phyloP scores from a whole-genome alignment of 495 filamentous ascomycete genomes.

The Penicillium pulvis region DNA sequence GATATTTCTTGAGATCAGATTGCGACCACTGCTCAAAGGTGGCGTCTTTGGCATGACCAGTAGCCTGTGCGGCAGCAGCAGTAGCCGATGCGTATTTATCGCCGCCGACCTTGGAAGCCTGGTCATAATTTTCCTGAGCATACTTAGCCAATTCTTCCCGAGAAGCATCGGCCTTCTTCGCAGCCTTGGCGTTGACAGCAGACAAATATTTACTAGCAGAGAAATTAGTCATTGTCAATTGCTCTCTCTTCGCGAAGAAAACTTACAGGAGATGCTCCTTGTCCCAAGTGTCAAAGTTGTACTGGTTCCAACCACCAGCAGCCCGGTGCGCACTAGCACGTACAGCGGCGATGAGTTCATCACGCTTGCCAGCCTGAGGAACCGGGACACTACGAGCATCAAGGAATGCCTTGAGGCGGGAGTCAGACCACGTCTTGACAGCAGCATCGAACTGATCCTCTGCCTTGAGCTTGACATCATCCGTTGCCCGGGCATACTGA shows the following conservation, averaged over 20 bases:
- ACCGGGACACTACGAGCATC: slow-evolving; percentile 62
- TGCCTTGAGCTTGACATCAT: slow-evolving; percentile 62
- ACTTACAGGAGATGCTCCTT: slow-evolving; percentile 71
- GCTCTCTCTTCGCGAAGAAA: not conserved
- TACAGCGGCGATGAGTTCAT: slow-evolving; percentile 77
- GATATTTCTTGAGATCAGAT: slow-evolving; percentile 76
- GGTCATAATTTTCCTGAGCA: slow-evolving; percentile 70
- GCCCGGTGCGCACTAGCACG: slow-evolving; percentile 73
- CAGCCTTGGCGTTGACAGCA: slow-evolving; percentile 67
- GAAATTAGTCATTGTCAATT: not conserved
- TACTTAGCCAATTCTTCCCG: slow-evolving; percentile 73
- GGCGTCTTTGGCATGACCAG: slow-evolving; percentile 65
- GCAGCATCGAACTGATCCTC: slow-evolving; percentile 68
- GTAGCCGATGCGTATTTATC: slow-evolving; percentile 71
- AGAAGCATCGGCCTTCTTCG: slow-evolving; percentile 63
- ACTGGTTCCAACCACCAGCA: slow-evolving; percentile 68
- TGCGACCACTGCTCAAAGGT: slow-evolving; percentile 82
- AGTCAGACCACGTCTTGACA: slow-evolving; percentile 68
- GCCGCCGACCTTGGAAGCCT: slow-evolving; percentile 70
- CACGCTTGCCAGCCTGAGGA: slow-evolving; percentile 73
- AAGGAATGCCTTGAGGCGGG: slow-evolving; percentile 72
- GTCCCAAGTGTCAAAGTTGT: slow-evolving; percentile 85
- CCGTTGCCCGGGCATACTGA: slow-evolving; percentile 73
- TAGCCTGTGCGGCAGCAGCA: slow-evolving; percentile 68
- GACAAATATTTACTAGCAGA: slow-evolving; percentile 64